Conservation (phyloP, 2,329 filamentous ascomycete genomes). For the Arachnomyces sp. region DNA sequence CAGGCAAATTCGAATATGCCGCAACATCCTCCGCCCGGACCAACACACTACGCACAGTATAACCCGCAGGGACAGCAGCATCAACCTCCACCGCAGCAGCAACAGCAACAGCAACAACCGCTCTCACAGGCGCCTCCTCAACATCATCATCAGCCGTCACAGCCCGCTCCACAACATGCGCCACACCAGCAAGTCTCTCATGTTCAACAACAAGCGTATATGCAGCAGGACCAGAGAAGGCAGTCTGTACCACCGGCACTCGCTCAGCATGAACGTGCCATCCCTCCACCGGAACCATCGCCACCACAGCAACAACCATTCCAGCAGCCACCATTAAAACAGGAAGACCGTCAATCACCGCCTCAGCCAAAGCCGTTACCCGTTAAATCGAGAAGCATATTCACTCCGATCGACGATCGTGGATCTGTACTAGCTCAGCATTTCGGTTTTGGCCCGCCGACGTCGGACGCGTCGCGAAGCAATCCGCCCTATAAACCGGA, state of each 20-base stretch:
- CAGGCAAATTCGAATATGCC: slow-evolving; percentile 44
- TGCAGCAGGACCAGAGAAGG: slow-evolving; percentile 71
- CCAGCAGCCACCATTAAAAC: slow-evolving; percentile 38
- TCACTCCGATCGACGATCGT: slow-evolving; percentile 92
- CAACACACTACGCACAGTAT: slow-evolving; percentile 56
- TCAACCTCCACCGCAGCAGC: slow-evolving; percentile 33
- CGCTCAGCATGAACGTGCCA: slow-evolving; percentile 50
- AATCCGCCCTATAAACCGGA: slow-evolving; percentile 35
- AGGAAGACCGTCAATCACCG: slow-evolving; percentile 38
- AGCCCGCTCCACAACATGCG: slow-evolving; percentile 27
- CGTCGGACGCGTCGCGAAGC: slow-evolving; percentile 39
- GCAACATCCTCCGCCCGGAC: slow-evolving; percentile 19
- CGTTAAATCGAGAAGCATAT: slow-evolving; percentile 79
- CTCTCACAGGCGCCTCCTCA: slow-evolving; percentile 38
- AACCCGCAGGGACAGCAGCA: slow-evolving; percentile 31
- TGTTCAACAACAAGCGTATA: slow-evolving; percentile 55
- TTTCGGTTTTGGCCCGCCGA: slow-evolving; percentile 58
- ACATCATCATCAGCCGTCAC: slow-evolving; percentile 24
- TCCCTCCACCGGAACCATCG: slow-evolving; percentile 44
- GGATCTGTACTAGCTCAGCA: slow-evolving; percentile 82
- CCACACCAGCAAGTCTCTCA: slow-evolving; percentile 37
- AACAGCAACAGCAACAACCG: slow-evolving; percentile 20
- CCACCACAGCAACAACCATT: slow-evolving; percentile 51
- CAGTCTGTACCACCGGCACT: slow-evolving; percentile 67
- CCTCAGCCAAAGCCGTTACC: slow-evolving; percentile 56